Conservation (phyloP, 495 filamentous ascomycete species). For the Tetracladium setigerum region DNA sequence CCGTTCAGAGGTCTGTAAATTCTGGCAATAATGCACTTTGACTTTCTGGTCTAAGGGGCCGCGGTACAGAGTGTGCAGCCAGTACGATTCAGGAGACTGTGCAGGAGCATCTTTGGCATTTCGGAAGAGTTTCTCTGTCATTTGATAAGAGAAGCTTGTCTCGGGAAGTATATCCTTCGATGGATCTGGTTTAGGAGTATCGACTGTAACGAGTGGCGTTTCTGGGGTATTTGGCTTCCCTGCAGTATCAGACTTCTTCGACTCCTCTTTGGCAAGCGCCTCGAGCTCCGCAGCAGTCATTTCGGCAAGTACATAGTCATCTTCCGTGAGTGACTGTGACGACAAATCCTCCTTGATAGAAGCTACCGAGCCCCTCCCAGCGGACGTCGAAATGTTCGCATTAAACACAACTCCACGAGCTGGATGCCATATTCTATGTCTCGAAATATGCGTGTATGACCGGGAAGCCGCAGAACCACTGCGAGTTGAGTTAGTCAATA, state of each 20-base stretch:
- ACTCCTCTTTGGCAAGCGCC: not conserved
- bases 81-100: constrained; percentile 44
- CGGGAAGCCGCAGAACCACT: constrained; percentile 3
- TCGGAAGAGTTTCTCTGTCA: constrained; percentile 35
- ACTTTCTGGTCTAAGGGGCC: constrained; percentile 27
- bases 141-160: constrained; percentile 26
- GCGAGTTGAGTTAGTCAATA: constrained; percentile 2
- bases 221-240: not conserved
- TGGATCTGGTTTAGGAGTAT: constrained; percentile 5
- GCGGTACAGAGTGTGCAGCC: constrained; percentile 60
- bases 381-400: not conserved
- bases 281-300: not conserved
- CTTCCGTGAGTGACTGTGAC: constrained; percentile 8
- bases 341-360: constrained; percentile 3
- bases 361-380: constrained; percentile 1
- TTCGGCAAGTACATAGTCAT: constrained; percentile 6
- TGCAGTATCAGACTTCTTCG: not conserved
- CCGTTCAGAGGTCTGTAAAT: constrained; percentile 53
- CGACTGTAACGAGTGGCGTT: not conserved
- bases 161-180: constrained; percentile 11
- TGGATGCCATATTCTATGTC: constrained; percentile 17
- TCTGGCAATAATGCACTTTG: constrained; percentile 68
- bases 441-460: not conserved
- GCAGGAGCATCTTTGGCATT: constrained; percentile 31
- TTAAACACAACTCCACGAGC: constrained; percentile 18